Evolutionary conservation across 768 basidiomycete species (phyloP), one percentile per base, ranked within the genome.

Genomic region (Leccinellum rugosiceps): DNA sequence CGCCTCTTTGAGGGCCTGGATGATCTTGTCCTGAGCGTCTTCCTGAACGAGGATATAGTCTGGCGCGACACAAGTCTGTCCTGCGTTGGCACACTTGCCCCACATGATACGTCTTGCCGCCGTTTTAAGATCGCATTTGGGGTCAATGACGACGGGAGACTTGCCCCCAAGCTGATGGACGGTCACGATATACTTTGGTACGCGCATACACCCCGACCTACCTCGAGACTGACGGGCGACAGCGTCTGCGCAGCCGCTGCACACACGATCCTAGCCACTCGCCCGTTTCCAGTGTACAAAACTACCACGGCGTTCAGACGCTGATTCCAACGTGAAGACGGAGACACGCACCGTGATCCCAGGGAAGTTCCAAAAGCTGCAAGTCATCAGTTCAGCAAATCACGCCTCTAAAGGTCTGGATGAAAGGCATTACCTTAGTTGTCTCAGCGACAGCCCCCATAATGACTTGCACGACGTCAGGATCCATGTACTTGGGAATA

Each of bases 81-180:
- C 92, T 0, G 82, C 83, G 62, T 94, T 94, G n/a, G 75, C 70
- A 48, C 75, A 72, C 63, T 91, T 91, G 21, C 90, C 90, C 89
- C 90, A 94, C 35, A 92, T 68, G 44, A 94, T 77, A 17, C 92
- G 80, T 44, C 78, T 80, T 3, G 89, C 88, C 0, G 86, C 79
- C 4, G 78, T 72, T 56, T 84, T 77, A 46, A 93, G 72, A 65
- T 94, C 86, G 53, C 81, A 83, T 21, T 76, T 77, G 0, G 88
- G 79, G 68, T 92, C 89, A 47, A 94, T 74, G 59, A 93, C 76
- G n/a, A 84, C 89, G 1, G 91, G 91, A 2, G 81, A 85, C 70
- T 92, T 91, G 23, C 90, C 86, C 66, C 84, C 83, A 31, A 85
- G 83, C 83, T 85, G 57, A 25, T 53, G 56, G n/a, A 50, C 9